Base-by-base conservation (phyloP, 768 basidiomycete genomes). In the Lactarius indigo region DNA sequence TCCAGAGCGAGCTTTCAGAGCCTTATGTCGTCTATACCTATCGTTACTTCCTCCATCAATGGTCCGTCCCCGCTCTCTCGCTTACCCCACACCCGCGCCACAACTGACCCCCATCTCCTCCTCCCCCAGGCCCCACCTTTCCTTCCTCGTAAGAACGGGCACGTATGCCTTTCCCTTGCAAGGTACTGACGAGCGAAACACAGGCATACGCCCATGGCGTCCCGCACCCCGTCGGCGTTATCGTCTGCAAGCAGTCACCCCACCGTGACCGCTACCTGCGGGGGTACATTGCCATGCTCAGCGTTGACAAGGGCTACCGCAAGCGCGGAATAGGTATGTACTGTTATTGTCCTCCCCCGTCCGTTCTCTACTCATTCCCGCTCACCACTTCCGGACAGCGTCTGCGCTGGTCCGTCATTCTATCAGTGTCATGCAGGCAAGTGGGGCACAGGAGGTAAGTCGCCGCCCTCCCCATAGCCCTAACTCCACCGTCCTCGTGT, bases 261-360 rank as follows among this genome's bases (percentile, higher is more conserved):
- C 97, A 98, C 78, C 81, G 82, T 63, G 84, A 89, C 68, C 78
- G 80, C 44, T 80, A 85, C 12, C 92, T 94, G 75, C 79, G 97
- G 74, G 97, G 97, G 17, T 99, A 99, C 75, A 96, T 99, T 65
- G 97, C 96, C 37, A 98, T 99, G 97, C 85, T 99, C 63, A 94
- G 92, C 74, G 94, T 98, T 33, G 83, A 85, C 76, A 88, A 87
- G 76, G 77, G 81, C 44, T 97, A 88, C 85, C 83, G 95, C 42
- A 98, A 98, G 97, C 85, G 98, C 63, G 94, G 92, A 73, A 94
- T 98, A 89, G 96, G 97, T 39, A 94, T 98, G 75, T 94, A 94
- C 94, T 75, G 90, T n/a, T n/a, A n/a, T n/a, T 84, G 35, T 37
- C 7, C 18, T n/a, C 64, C 2, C 23, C 35, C 54, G 20, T 23